phyloP scores from a whole-genome alignment of 371 early-diverging fungal genomes.

The Mortierella polycephala region DNA sequence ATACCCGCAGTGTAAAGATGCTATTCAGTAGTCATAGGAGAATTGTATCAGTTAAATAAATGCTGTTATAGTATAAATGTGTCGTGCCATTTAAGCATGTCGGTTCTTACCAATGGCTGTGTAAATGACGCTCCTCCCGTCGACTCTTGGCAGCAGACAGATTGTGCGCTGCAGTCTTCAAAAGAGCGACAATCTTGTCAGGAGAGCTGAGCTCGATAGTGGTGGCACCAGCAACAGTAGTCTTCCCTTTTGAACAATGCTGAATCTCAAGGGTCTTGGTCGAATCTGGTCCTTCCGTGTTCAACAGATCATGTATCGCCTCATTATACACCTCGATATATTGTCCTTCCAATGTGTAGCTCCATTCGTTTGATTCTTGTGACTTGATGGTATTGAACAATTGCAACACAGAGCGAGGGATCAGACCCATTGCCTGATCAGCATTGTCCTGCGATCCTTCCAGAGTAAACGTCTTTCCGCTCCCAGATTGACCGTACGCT shows the following conservation, averaged over 20 bases:
- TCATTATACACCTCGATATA: conserved; percentile 97
- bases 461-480: conserved; percentile 93
- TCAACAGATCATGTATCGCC: conserved; percentile 85
- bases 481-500: conserved; percentile 99
- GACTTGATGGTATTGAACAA: conserved; percentile 79
- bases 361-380: conserved; percentile 83
- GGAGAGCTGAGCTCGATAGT: conserved; percentile 72
- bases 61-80: neutral
- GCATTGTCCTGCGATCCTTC: conserved; percentile 62
- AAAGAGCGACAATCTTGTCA: conserved; percentile 70
- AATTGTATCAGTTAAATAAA: neutral
- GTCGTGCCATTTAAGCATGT: neutral
- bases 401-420: conserved; percentile 86
- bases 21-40: conserved; percentile 43
- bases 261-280: conserved; percentile 79
- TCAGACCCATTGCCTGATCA: conserved; percentile 66
- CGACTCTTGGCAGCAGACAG: conserved; percentile 87
- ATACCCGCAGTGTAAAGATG: conserved; percentile 85
- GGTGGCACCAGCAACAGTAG: conserved; percentile 76
- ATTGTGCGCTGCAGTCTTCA: conserved; percentile 79
- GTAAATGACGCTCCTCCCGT: conserved; percentile 90
- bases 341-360: conserved; percentile 80
- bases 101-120: conserved; percentile 79
- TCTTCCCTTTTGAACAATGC: conserved; percentile 73
- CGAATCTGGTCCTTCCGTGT: neutral